Conservation (phyloP, 768 basidiomycete genomes). For the Leucosporidium scottii region DNA sequence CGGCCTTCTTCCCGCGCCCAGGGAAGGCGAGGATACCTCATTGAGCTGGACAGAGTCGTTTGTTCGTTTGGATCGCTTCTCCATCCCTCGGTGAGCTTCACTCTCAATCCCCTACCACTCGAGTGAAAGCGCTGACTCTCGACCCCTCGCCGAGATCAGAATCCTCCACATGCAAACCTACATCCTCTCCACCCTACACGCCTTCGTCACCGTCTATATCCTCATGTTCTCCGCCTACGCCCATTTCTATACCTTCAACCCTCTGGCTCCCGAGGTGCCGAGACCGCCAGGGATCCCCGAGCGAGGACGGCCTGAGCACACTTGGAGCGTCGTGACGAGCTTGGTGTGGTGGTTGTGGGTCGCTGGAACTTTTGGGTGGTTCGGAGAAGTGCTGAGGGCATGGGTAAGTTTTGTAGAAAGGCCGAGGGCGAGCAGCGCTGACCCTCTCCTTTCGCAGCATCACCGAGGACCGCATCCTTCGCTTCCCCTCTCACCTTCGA, state of each 20-base stretch:
- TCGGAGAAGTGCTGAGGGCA: conserved; percentile 26
- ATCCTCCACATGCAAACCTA: conserved; percentile 27
- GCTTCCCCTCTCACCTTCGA: conserved; percentile 29
- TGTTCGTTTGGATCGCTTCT: conserved; percentile 29
- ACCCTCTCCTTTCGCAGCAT: neutral
- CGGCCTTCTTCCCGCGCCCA: conserved; percentile 22
- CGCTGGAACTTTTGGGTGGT: conserved; percentile 30
- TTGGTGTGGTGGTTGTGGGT: conserved; percentile 33
- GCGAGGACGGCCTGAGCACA: conserved; percentile 6
- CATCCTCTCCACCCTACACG: conserved; percentile 28
- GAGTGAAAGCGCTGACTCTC: neutral
- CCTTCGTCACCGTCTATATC: conserved; percentile 30
- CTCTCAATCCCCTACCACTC: no score
- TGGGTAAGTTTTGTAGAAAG: conserved; percentile 10
- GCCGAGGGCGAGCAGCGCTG: no score
- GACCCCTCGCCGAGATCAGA: neutral
- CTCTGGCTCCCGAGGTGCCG: conserved; percentile 21
- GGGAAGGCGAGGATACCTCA: neutral
- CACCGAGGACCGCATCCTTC: conserved; percentile 24
- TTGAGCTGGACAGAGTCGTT: conserved; percentile 27
- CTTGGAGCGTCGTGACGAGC: conserved; percentile 12
- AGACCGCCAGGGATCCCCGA: neutral
- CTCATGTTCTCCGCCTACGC: conserved; percentile 33
- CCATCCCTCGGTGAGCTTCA: conserved; percentile 24
- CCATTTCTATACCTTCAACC: conserved; percentile 32